Evolutionary conservation across 441 rosid genomes (phyloP), one percentile per base, ranked within the genome.

Genomic region (Breynia disticha): DNA sequence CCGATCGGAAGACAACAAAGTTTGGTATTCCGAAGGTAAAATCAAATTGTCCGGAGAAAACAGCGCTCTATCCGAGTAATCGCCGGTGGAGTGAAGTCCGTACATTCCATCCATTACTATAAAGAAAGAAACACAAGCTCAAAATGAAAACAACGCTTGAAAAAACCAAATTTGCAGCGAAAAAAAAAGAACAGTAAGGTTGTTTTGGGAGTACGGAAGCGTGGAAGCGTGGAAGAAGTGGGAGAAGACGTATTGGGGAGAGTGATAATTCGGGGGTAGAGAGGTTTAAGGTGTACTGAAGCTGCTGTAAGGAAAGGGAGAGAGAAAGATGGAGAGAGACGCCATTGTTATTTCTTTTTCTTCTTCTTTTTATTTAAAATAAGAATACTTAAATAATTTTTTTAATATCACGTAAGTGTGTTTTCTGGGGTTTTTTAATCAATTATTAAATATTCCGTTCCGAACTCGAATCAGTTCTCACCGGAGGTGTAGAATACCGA

Each of bases 71-170:
- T 85, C 95, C 7, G 79, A 61, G 56, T 77, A 81, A 5, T 79
- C 95, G 48, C 63, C 79, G 45, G 64, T 19, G 11, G 85, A 64
- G 55, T 77, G 83, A 52, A 73, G 72, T 48, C 90, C 89, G 53
- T 76, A 90, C 79, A 80, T 72, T 73, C 77, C 81, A 56, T 90
- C 97, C 97, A 90, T 90, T 41, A 41, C 44, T 41, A n/a, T n/a
- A n/a, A n/a, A n/a, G n/a, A n/a, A n/a, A n/a, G n/a, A n/a, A n/a
- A n/a, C n/a, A n/a, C n/a, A n/a, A n/a, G n/a, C n/a, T n/a, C n/a
- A n/a, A n/a, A n/a, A n/a, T n/a, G n/a, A n/a, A n/a, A n/a, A n/a
- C n/a, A n/a, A n/a, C n/a, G n/a, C n/a, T n/a, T n/a, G n/a, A n/a
- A n/a, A n/a, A n/a, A n/a, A 41, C 13, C 15, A 41, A 6, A 41